Conservation (phyloP, 2,329 filamentous ascomycete genomes). For the Pseudogymnoascus sp. region DNA sequence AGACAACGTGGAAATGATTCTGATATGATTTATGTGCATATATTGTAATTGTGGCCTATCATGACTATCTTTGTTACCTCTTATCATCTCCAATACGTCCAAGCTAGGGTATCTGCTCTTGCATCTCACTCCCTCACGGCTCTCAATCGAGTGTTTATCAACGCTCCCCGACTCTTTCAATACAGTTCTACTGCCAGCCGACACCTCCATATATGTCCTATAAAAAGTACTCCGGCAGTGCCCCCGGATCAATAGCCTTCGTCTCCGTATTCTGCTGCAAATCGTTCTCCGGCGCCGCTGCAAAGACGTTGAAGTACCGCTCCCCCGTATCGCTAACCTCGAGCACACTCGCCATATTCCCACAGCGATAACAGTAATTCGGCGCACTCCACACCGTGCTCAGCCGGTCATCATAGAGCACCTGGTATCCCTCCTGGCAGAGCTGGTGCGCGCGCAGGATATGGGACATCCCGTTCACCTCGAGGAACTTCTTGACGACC, state of each 20-base stretch:
- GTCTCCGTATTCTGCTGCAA: slow-evolving; percentile 69
- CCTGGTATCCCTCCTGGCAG: slow-evolving; percentile 95
- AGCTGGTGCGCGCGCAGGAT: slow-evolving; percentile 97
- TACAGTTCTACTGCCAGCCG: not conserved
- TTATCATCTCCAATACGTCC: not conserved
- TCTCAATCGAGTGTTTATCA: not conserved
- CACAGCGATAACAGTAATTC: slow-evolving; percentile 76
- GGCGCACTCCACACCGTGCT: slow-evolving; percentile 98
- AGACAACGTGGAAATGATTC: not conserved
- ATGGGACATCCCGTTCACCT: slow-evolving; percentile 96
- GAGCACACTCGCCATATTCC: slow-evolving; percentile 93
- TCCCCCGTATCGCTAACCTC: slow-evolving; percentile 92
- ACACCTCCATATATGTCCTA: slow-evolving; percentile 29
- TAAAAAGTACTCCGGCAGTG: slow-evolving; percentile 66
- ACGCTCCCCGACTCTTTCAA: not conserved
- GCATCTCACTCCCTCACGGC: not conserved
- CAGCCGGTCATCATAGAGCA: slow-evolving; percentile 87
- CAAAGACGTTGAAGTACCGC: slow-evolving; percentile 95
- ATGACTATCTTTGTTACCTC: not conserved
- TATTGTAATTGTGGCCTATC: not conserved
- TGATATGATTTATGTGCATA: not conserved
- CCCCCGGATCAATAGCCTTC: slow-evolving; percentile 55
- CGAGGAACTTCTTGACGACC: slow-evolving; percentile 95
- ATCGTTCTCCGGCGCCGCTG: slow-evolving; percentile 93
- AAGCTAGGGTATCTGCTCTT: slow-evolving; percentile 1